Percentiles rank a stretch among this genome's conserved stretches.
Conservation (phyloP, 2,329 filamentous ascomycete species). For the Aspergillus sp. region DNA sequence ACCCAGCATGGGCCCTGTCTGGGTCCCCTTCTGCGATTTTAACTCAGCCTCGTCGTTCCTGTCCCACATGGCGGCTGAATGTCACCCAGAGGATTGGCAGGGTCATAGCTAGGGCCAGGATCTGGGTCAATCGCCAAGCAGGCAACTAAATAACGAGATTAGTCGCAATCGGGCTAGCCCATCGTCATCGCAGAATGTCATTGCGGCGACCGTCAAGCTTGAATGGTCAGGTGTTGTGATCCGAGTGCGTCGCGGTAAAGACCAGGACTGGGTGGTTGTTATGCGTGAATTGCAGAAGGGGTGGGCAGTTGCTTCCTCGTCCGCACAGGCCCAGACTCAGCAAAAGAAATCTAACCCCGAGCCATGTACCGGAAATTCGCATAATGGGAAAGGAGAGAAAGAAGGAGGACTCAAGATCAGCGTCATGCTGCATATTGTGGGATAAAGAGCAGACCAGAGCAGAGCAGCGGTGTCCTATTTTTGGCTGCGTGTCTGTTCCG, state of each 20-base stretch:
- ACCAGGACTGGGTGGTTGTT: slow-evolving; percentile 11
- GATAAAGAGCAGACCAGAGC: not conserved
- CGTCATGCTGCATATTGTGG: slow-evolving; percentile 12
- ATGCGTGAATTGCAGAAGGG: slow-evolving; percentile 9
- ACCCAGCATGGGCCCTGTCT: slow-evolving; percentile 10
- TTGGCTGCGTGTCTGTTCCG: too few species aligned
- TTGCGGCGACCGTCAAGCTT: slow-evolving; percentile 15
- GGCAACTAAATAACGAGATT: slow-evolving; percentile 7
- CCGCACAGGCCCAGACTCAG: not conserved
- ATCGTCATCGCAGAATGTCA: slow-evolving; percentile 1
- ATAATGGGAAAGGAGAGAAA: not conserved
- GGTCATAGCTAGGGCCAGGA: not conserved
- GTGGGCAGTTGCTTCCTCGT: slow-evolving; percentile 5
- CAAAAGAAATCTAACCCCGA: not conserved
- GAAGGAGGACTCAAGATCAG: slow-evolving; percentile 7
- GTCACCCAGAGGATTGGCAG: slow-evolving; percentile 7
- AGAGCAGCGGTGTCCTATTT: not conserved
- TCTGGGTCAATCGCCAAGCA: not conserved
- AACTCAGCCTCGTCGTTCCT: slow-evolving; percentile 11
- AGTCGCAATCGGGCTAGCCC: not conserved
- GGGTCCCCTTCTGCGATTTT: slow-evolving; percentile 11
- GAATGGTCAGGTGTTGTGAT: slow-evolving; percentile 15
- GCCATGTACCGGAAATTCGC: not conserved
- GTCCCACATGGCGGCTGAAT: slow-evolving; percentile 9
- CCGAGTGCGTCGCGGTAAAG: slow-evolving; percentile 11